These are phyloP conservation scores for Yamadazyma olivae DNA, from an alignment of 805 yeast genomes.

Conservation along the genomic window DNA sequence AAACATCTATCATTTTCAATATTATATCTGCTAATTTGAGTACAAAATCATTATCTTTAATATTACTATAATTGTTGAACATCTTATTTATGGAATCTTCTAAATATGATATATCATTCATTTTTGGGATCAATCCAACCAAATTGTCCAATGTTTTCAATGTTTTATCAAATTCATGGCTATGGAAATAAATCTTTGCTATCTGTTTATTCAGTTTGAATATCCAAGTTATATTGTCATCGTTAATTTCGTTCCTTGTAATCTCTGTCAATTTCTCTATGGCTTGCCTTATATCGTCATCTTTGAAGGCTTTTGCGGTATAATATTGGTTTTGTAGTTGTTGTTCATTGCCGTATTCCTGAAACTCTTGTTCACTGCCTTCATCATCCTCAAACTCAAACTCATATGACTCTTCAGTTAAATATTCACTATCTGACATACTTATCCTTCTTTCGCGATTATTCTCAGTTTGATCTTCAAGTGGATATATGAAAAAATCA, in stretches of 20 bases:
- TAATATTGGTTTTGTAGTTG: conserved; percentile 30
- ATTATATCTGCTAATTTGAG: conserved; percentile 29
- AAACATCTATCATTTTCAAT: conserved; percentile 18
- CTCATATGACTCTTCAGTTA: conserved; percentile 40
- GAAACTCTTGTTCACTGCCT: conserved; percentile 10
- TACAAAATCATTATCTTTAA: conserved; percentile 25
- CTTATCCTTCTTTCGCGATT: background rate
- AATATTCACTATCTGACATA: conserved; percentile 37
- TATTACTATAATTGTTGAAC: conserved; percentile 28
- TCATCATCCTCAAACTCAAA: conserved; percentile 38
- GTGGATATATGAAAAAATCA: too few species aligned
- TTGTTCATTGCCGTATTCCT: conserved; percentile 15
- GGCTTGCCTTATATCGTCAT: conserved; percentile 26
- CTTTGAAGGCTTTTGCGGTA: conserved; percentile 36
- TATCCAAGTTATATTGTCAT: conserved; percentile 26
- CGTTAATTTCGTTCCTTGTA: conserved; percentile 8
- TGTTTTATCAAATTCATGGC: conserved; percentile 20
- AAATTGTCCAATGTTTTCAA: conserved; percentile 17
- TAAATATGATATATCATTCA: conserved; percentile 30
- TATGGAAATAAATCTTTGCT: conserved; percentile 31
- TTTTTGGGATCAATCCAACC: conserved; percentile 20
- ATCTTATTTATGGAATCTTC: conserved; percentile 39
- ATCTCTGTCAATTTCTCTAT: conserved; percentile 19
- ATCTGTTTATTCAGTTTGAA: conserved; percentile 41
- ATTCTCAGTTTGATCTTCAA: too few species aligned